These are phyloP conservation scores for Gastroboletus turbinatus DNA, from an alignment of 1,284 basidiomycete species.

Conservation along the genomic window DNA sequence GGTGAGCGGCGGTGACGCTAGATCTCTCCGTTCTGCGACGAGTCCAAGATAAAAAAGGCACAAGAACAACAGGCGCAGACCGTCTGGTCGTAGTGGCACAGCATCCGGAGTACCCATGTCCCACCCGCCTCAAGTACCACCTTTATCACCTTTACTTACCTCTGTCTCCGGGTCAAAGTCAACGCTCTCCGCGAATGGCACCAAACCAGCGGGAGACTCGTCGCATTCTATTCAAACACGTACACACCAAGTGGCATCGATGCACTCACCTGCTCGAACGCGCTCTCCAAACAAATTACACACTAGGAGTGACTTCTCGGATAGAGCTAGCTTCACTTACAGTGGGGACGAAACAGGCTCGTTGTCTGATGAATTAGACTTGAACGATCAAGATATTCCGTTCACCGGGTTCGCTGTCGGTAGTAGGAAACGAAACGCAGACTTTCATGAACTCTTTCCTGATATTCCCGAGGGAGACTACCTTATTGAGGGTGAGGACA, in stretches of 20 bases:
- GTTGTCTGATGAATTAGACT: constrained; percentile 44
- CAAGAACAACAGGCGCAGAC: constrained; percentile 39
- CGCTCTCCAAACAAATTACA: constrained; percentile 23
- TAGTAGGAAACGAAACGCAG: constrained; percentile 90
- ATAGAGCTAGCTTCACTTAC: constrained; percentile 27
- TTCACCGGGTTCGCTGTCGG: constrained; percentile 96
- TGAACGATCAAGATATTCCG: constrained; percentile 72
- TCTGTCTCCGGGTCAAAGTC: constrained; percentile 19
- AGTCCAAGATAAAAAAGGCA: constrained; percentile 34
- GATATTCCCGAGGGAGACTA: constrained; percentile 94
- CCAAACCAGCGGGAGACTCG: constrained; percentile 3
- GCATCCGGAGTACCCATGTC: constrained; percentile 67
- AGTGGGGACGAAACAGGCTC: constrained; percentile 38
- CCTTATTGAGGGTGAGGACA: constrained; percentile 85
- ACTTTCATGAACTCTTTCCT: constrained; percentile 93
- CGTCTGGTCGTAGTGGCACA: constrained; percentile 52
- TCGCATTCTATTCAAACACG: not conserved
- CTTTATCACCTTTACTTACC: constrained; percentile 16
- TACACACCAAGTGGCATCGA: not conserved
- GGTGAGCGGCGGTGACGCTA: constrained; percentile 40
- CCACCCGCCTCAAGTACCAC: constrained; percentile 41
- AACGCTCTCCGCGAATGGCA: constrained; percentile 15
- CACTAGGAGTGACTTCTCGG: constrained; percentile 28
- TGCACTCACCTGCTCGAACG: constrained; percentile 7
- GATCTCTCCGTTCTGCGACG: constrained; percentile 39